These are phyloP conservation scores for Pythium rhizo-oryzae DNA, from an alignment of 352 stramenopile species.

Conservation along the genomic window DNA sequence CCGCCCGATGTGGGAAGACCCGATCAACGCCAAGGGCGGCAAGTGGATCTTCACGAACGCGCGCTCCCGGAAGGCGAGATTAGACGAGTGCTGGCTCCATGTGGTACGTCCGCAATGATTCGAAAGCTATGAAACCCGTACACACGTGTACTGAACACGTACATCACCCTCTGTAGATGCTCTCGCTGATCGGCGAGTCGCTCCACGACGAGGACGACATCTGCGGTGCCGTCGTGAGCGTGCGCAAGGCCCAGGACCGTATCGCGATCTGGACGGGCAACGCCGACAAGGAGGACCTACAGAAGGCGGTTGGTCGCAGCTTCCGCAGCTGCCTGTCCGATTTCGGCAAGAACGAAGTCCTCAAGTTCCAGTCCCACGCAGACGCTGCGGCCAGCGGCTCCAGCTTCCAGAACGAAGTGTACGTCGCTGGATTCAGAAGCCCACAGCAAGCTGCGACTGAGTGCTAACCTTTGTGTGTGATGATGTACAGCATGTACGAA, in stretches of 20 bases:
- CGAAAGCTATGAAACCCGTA: background rate
- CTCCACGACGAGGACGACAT: constrained; percentile 95
- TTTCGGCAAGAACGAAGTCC: constrained; percentile 85
- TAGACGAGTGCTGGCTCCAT: constrained; percentile 96
- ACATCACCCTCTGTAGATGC: constrained; percentile 53
- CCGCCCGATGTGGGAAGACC: constrained; percentile 98
- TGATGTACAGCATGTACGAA: constrained; percentile 77
- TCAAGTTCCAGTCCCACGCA: constrained; percentile 90
- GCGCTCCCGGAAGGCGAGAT: constrained; percentile 90
- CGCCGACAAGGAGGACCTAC: constrained; percentile 68
- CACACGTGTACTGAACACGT: background rate
- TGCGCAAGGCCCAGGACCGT: constrained; percentile 95
- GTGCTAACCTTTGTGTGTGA: background rate
- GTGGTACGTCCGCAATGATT: constrained; percentile 61
- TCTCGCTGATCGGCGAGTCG: constrained; percentile 96
- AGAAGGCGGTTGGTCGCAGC: constrained; percentile 78
- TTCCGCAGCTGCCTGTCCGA: constrained; percentile 84
- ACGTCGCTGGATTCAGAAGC: constrained; percentile 31
- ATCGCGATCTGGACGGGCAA: constrained; percentile 95
- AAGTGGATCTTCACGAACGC: constrained; percentile 98
- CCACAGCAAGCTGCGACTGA: background rate
- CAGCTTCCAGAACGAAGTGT: constrained; percentile 93
- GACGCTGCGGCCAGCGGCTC: constrained; percentile 86
- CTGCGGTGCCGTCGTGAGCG: constrained; percentile 95
- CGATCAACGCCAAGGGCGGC: constrained; percentile 93